Evolutionary conservation across 768 basidiomycete genomes (phyloP).

Genomic region (Mycena leptocephala): DNA sequence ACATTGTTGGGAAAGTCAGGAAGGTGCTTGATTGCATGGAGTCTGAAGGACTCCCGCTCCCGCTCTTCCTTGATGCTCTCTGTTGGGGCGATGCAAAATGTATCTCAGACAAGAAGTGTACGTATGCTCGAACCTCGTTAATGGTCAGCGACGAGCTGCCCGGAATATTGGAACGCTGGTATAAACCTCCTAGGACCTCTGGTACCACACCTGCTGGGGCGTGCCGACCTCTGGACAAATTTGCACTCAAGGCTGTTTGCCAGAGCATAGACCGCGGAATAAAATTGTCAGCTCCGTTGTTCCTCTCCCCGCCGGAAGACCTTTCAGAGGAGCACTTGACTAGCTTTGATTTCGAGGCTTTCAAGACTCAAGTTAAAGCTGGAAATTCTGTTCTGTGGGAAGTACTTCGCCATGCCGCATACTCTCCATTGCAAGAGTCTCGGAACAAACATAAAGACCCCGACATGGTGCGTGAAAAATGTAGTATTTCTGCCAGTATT

Average conservation of each 20-base stretch:
- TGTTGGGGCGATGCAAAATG: neutral
- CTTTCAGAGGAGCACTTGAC: constrained; percentile 31
- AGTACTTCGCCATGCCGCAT: constrained; percentile 18
- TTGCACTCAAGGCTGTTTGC: constrained; percentile 21
- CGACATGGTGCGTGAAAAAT: constrained; percentile 25
- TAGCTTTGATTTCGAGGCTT: constrained; percentile 24
- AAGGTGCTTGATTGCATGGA: neutral
- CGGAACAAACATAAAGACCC: constrained; percentile 36
- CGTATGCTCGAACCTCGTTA: no score
- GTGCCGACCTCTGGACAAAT: constrained; percentile 17
- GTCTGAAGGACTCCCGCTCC: neutral
- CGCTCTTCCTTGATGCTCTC: neutral
- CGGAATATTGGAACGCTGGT: neutral
- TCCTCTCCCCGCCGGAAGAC: constrained; percentile 31
- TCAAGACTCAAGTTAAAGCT: constrained; percentile 20
- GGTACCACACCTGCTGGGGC: neutral
- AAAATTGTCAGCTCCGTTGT: constrained; percentile 11
- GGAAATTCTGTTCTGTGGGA: constrained; percentile 32
- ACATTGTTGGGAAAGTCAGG: neutral
- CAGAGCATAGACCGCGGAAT: constrained; percentile 33
- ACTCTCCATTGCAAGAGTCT: constrained; percentile 25
- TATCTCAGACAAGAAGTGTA: neutral
- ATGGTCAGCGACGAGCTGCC: neutral
- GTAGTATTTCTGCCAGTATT: neutral
- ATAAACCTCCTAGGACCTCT: neutral